Base-by-base conservation (phyloP, 441 rosid genomes). In the Populus hybrid region DNA sequence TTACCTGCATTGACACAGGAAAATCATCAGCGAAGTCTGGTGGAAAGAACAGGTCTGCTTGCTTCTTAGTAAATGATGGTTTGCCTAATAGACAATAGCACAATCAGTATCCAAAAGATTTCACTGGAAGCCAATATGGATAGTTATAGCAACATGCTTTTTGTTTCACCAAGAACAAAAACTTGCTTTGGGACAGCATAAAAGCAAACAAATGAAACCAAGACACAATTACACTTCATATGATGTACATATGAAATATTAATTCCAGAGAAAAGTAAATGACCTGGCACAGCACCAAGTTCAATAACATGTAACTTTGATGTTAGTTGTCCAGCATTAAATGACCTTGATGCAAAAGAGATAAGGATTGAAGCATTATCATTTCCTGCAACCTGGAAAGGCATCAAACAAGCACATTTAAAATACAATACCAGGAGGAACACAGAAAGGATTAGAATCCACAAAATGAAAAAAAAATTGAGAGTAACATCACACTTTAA, bases 11-110 rank as follows among this genome's bases (percentile, higher is more conserved):
- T n/a, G n/a, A n/a, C n/a, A n/a, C n/a, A n/a, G n/a, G n/a, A n/a
- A n/a, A n/a, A n/a, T n/a, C n/a, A n/a, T n/a, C n/a, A n/a, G n/a
- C n/a, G n/a, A n/a, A n/a, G n/a, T n/a, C n/a, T n/a, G n/a, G n/a
- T n/a, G n/a, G n/a, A n/a, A n/a, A n/a, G n/a, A n/a, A n/a, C n/a
- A 93, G 92, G 85, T 93, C 98, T 36, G 98, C 97, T 83, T 93
- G 98, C 81, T 93, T 93, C 86, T 93, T 93, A 28, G 97, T 77
- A 82, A 92, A 93, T 24, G 98, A 88, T 70, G 95, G 90, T 79
- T 91, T 93, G 73, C 98, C 98, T 91, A 85, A 77, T 45, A 78
- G 64, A 64, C 69, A 76, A 76, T 6, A 67, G 24, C 65, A 76
- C n/a, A 23, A 64, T 14, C 38, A 23, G 20, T 40, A 38, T 64